Conservation (phyloP, 495 filamentous ascomycete species). For the Penicilliopsis zonata region DNA sequence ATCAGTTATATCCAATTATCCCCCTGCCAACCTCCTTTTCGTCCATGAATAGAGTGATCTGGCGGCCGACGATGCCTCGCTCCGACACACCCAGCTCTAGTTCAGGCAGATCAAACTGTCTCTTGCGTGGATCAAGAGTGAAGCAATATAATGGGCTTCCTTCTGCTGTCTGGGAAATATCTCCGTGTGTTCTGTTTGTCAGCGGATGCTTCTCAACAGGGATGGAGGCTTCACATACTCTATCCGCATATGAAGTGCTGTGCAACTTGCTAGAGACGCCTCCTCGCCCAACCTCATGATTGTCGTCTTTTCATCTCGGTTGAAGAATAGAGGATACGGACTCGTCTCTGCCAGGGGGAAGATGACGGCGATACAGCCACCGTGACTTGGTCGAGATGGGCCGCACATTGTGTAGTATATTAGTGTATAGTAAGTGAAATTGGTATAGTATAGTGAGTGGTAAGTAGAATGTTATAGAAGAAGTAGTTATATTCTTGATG, state of each 20-base stretch:
- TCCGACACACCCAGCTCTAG: conserved; percentile 42
- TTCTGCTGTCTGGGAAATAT: conserved; percentile 12
- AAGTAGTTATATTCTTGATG: too few species aligned
- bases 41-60: conserved; percentile 19
- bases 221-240: conserved; percentile 14
- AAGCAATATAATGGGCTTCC: conserved; percentile 14
- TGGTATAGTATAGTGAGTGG: too few species aligned
- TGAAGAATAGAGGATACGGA: conserved; percentile 26
- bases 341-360: conserved; percentile 11
- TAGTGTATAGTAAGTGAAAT: not conserved
- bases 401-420: conserved; percentile 5
- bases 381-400: conserved; percentile 5
- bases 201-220: conserved; percentile 1
- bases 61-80: conserved; percentile 26
- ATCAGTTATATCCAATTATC: conserved; percentile 28
- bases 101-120: conserved; percentile 42
- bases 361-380: conserved; percentile 16
- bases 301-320: conserved; percentile 7
- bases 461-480: too few species aligned
- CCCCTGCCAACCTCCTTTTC: conserved; percentile 20
- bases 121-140: conserved; percentile 7
- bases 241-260: conserved; percentile 19
- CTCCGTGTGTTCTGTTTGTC: conserved; percentile 21
- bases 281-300: conserved; percentile 3
- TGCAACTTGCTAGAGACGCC: conserved; percentile 4